Conservation (phyloP, 2,329 filamentous ascomycete species). For the Colletotrichum sidae region DNA sequence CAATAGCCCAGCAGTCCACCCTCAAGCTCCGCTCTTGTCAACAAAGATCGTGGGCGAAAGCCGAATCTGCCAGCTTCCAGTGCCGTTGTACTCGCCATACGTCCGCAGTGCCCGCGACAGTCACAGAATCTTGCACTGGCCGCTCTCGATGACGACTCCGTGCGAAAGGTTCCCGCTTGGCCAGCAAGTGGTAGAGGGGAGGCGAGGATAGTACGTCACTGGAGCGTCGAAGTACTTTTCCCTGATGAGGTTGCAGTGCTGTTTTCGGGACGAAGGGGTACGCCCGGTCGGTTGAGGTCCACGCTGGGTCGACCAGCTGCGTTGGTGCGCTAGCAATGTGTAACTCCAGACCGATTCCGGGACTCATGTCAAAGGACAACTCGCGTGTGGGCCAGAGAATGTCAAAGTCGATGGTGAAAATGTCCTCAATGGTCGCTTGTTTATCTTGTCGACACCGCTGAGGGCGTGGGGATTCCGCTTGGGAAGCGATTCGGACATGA, state of each 20-base stretch:
- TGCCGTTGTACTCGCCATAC: conserved; percentile 57
- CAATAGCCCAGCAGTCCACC: not conserved
- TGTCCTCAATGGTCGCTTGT: conserved; percentile 40
- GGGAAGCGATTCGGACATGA: not conserved
- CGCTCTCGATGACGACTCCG: conserved; percentile 28
- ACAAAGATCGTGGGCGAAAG: conserved; percentile 52
- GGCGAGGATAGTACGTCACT: not conserved
- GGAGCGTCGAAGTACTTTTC: conserved; percentile 1
- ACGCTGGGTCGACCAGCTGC: conserved; percentile 18
- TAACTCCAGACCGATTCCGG: too few species aligned
- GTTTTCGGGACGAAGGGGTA: conserved; percentile 59
- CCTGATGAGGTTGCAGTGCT: conserved; percentile 1
- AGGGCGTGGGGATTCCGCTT: conserved; percentile 23
- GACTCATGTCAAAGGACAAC: conserved; percentile 42
- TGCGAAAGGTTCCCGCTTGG: conserved; percentile 18
- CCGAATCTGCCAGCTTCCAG: conserved; percentile 58
- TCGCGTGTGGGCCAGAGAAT: conserved; percentile 56
- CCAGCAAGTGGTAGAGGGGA: conserved; percentile 6
- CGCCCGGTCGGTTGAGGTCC: conserved; percentile 50
- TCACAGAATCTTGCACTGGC: conserved; percentile 27
- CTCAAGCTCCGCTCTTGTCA: conserved; percentile 45
- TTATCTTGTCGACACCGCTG: conserved; percentile 13
- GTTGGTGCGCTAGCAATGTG: too few species aligned
- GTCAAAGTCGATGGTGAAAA: conserved; percentile 31
- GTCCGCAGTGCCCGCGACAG: conserved; percentile 60